Evolutionary conservation across 345 rosid genomes (phyloP), one percentile per base, ranked within the genome.

Genomic region (Eucalyptus erythrocorys): DNA sequence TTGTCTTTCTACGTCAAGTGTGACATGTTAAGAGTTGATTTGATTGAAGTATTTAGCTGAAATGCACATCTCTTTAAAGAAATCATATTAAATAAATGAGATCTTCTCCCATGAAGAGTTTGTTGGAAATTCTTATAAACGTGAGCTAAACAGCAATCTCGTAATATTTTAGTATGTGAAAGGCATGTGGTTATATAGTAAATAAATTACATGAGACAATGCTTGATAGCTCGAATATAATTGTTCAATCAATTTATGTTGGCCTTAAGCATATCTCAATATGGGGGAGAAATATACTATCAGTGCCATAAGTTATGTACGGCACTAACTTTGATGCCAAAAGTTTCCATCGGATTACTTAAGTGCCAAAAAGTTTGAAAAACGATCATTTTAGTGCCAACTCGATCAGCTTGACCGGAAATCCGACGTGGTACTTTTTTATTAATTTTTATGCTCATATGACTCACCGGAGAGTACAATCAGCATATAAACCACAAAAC

Each of bases 1-100:
- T 13, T 61, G 16, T 30, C 27, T 61, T 61, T 30, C 68, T 61
- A 61, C 37, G 10, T 64, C 37, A 30, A 64, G 76, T 64, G 76
- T n/a, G 37, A 14, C 32, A 15, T 7, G 76, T 30, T 30, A n/a
- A 14, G 76, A 64, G 37, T 64, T 64, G 19, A 14, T 64, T 30
- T 64, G 37, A n/a, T 64, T 30, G 32, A n/a, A 1, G 2, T 2
- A 64, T 64, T 64, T n/a, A 37, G 0, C 19, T 30, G 37, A 0
- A 64, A 14, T 64, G 76, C 76, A 13, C 21, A 0, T 64, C 37
- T 14, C 76, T 64, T 14, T 7, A 30, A n/a, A 64, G 71, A 13
- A 9, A 64, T 64, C 19, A 13, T 16, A 64, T 64, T n/a, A 30
- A 64, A n/a, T n/a, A 64, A 64, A 64, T n/a, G 76, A 64, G 76